These are phyloP conservation scores for Plantago elongata DNA, from an alignment of 257 asterid genomes.

Conservation along the genomic window DNA sequence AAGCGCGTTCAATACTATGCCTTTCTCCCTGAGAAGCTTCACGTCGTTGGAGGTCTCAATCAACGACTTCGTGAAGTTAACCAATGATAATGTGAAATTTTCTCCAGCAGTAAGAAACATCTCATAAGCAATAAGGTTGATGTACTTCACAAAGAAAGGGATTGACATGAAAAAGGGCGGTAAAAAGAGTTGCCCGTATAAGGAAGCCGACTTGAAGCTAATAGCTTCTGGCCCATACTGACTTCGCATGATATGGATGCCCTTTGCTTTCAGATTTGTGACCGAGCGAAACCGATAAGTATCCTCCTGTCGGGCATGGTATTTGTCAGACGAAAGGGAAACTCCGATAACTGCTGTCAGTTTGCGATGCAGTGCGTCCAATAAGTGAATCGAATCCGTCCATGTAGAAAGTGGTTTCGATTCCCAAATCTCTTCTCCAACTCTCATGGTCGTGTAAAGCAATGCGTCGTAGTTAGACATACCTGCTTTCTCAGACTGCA, in stretches of 20 bases:
- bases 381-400: neutral
- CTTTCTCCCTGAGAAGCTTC: neutral
- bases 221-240: neutral
- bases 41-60: conserved; percentile 1
- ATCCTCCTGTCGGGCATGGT: neutral
- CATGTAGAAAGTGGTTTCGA: neutral
- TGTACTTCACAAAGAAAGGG: neutral
- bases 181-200: neutral
- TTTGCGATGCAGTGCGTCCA: neutral
- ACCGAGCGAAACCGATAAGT: neutral
- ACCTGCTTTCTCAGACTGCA: neutral
- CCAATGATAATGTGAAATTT: neutral
- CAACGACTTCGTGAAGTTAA: neutral
- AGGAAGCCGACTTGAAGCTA: neutral
- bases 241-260: neutral
- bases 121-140: conserved; percentile 4
- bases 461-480: neutral
- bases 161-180: neutral
- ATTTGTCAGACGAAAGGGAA: neutral
- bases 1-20: neutral
- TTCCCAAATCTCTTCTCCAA: neutral
- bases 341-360: neutral
- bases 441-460: neutral
- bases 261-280: neutral
- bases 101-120: neutral